phyloP scores from a whole-genome alignment of 164 flowering plant species.

The Stephania yunnanensis region DNA sequence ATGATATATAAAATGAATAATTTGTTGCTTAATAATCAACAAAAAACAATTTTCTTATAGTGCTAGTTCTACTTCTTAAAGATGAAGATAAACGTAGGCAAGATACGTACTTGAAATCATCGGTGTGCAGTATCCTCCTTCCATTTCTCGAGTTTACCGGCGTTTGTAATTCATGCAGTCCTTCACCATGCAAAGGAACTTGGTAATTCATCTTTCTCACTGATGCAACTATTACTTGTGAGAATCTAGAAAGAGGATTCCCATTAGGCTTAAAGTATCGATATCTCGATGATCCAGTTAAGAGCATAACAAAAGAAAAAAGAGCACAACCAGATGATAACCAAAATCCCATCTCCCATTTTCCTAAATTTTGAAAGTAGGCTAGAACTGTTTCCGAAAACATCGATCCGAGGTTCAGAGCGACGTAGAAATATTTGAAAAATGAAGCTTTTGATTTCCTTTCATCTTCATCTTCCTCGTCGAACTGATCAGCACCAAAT shows the following conservation, averaged over 20 bases:
- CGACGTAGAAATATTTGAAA: slow-evolving; percentile 41
- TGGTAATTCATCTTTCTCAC: slow-evolving; percentile 24
- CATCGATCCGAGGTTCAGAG: slow-evolving; percentile 45
- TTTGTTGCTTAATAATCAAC: too few species aligned
- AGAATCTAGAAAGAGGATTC: slow-evolving; percentile 42
- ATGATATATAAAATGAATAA: too few species aligned
- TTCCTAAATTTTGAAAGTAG: slow-evolving; percentile 33
- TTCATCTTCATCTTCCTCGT: slow-evolving; percentile 35
- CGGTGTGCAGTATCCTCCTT: slow-evolving; percentile 35
- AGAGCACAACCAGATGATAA: slow-evolving; percentile 28
- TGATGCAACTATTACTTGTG: slow-evolving; percentile 44
- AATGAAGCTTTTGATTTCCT: slow-evolving; percentile 30
- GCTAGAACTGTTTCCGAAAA: slow-evolving; percentile 43
- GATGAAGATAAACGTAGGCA: background rate
- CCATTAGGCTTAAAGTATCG: slow-evolving; percentile 42
- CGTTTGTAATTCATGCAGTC: slow-evolving; percentile 30
- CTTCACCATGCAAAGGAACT: slow-evolving; percentile 26
- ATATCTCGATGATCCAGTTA: slow-evolving; percentile 31
- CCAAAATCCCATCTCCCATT: slow-evolving; percentile 40
- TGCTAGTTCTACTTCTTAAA: too few species aligned
- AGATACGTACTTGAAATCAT: slow-evolving; percentile 33
- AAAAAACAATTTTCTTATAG: too few species aligned
- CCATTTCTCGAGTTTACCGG: slow-evolving; percentile 17
- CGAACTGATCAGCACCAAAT: slow-evolving; percentile 51
- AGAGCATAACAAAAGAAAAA: slow-evolving; percentile 18